These are phyloP conservation scores for Castanea sativa DNA, from an alignment of 306 rosid species.

Conservation along the genomic window DNA sequence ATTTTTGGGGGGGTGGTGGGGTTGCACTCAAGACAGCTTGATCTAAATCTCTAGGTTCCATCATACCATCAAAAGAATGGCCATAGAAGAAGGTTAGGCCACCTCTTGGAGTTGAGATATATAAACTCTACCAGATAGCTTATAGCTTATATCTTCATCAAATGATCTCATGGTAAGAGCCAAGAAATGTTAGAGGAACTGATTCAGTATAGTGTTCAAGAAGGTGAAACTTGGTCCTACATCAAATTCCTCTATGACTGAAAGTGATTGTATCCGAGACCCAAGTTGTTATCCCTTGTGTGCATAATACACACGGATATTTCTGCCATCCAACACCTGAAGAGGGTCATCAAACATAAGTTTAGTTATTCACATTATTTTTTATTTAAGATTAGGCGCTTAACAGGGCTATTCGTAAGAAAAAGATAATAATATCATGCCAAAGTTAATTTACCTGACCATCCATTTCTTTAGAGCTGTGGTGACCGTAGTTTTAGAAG, in stretches of 20 bases:
- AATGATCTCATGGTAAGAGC: not conserved
- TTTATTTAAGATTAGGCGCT: not conserved
- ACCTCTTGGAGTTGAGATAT: not conserved
- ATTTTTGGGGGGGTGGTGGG: no score
- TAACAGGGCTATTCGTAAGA: not conserved
- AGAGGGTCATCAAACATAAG: not conserved
- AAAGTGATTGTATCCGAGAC: not conserved
- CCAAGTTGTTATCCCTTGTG: constrained; percentile 26
- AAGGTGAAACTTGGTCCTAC: not conserved
- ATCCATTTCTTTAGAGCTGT: no score
- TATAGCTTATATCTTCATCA: not conserved
- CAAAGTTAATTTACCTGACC: no score
- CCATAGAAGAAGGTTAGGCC: not conserved
- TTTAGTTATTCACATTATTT: not conserved
- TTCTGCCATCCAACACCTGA: constrained; percentile 57
- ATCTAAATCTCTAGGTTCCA: not conserved
- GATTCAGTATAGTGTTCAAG: not conserved
- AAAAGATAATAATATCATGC: not conserved
- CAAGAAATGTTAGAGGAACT: not conserved
- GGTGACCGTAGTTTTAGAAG: no score
- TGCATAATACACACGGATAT: constrained; percentile 48
- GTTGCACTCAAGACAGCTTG: no score
- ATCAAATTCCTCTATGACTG: not conserved
- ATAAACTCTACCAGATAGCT: not conserved
- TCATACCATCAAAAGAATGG: not conserved